Percentiles rank a stretch among this genome's conserved stretches.
Evolutionary conservation across 202 grass and related monocot species (phyloP).

Genomic region (Hordeum pubiflorum): DNA sequence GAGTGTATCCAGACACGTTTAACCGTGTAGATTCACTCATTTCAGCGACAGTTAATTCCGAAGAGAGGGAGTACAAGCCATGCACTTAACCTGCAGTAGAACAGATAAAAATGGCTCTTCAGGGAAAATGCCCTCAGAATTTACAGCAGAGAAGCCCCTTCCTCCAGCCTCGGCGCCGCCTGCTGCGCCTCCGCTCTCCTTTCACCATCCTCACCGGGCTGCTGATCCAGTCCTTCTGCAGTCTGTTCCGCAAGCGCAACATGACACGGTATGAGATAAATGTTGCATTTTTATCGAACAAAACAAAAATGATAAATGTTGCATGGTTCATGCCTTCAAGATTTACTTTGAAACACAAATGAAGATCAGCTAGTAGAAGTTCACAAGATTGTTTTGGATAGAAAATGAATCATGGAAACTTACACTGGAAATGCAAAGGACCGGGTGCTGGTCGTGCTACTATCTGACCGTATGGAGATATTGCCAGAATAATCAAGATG

Average conservation of each 20-base stretch:
- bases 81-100: background rate
- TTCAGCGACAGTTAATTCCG: too few relatives aligned
- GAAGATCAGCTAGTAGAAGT: background rate
- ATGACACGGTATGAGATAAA: background rate
- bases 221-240: slow-evolving; percentile 74
- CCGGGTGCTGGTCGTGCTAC: slow-evolving; percentile 75
- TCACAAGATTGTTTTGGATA: background rate
- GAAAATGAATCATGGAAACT: slow-evolving; percentile 10
- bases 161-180: slow-evolving; percentile 40
- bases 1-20: too few relatives aligned
- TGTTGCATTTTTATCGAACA: background rate
- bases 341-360: background rate
- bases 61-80: background rate
- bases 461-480: slow-evolving; percentile 76
- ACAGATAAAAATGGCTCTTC: background rate
- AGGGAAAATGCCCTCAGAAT: background rate
- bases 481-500: slow-evolving; percentile 77
- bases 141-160: slow-evolving; percentile 63
- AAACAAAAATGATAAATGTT: background rate
- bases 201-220: slow-evolving; percentile 86
- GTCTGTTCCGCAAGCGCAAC: slow-evolving; percentile 29
- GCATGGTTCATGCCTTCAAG: background rate
- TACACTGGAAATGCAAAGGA: slow-evolving; percentile 96
- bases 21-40: too few relatives aligned
- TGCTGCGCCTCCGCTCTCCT: slow-evolving; percentile 42